Conservation (phyloP, 1,284 basidiomycete genomes). For the Trichosporon sp. region DNA sequence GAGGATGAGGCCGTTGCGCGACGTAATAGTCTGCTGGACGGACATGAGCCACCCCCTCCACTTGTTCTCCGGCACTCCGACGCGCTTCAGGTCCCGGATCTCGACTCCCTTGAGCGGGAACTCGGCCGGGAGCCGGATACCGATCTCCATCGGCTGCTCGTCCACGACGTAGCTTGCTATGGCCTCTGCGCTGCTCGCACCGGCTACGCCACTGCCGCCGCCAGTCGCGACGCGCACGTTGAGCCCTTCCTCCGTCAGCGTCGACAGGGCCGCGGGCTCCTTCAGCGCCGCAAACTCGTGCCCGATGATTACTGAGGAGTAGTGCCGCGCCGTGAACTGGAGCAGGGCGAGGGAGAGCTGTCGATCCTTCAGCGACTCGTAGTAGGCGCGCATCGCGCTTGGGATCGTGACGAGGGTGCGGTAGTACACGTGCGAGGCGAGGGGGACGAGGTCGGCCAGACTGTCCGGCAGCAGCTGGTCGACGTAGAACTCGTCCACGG, state of each 20-base stretch:
- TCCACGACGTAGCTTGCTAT: slow-evolving; percentile 76
- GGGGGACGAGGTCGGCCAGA: slow-evolving; percentile 62
- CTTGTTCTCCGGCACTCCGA: slow-evolving; percentile 85
- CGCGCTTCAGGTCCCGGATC: slow-evolving; percentile 77
- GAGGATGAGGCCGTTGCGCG: slow-evolving; percentile 82
- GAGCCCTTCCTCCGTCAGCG: slow-evolving; percentile 78
- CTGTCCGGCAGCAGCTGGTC: slow-evolving; percentile 64
- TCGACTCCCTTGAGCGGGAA: slow-evolving; percentile 91
- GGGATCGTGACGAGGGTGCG: slow-evolving; percentile 78
- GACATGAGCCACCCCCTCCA: slow-evolving; percentile 95
- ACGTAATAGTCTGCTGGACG: slow-evolving; percentile 87
- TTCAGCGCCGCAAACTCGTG: slow-evolving; percentile 79
- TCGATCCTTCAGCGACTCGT: slow-evolving; percentile 83
- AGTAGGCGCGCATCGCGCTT: slow-evolving; percentile 80
- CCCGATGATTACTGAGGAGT: slow-evolving; percentile 85
- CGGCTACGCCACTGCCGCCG: slow-evolving; percentile 74
- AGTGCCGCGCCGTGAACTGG: slow-evolving; percentile 78
- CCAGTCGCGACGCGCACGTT: slow-evolving; percentile 70
- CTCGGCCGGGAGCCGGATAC: slow-evolving; percentile 80
- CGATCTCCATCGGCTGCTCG: slow-evolving; percentile 91
- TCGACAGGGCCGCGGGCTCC: slow-evolving; percentile 65
- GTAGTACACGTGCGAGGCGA: slow-evolving; percentile 88
- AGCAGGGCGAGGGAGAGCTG: slow-evolving; percentile 77
- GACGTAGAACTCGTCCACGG: slow-evolving; percentile 81
- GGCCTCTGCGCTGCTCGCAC: slow-evolving; percentile 54